Conservation (phyloP, 169 alveolate species). For the Eimeria maxima region DNA sequence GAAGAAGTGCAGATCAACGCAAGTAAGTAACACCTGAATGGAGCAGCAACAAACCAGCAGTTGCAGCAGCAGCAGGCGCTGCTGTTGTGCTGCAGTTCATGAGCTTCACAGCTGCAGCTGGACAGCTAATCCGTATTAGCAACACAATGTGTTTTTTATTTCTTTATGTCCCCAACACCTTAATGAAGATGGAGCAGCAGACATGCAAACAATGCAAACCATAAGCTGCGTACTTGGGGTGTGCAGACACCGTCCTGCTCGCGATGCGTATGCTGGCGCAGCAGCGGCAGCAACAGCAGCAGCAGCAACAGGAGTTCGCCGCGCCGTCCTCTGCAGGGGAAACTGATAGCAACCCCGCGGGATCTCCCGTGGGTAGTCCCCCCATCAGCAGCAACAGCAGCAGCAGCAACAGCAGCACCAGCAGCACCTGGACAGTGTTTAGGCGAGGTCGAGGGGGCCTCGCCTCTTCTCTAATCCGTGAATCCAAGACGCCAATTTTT, state of each 20-base stretch:
- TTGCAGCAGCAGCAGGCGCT: not conserved
- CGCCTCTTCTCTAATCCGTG: not conserved
- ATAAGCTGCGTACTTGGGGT: not conserved
- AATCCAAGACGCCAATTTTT: not conserved
- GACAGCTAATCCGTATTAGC: no score
- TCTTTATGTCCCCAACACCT: no score
- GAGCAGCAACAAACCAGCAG: not conserved
- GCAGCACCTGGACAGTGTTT: conserved; percentile 36
- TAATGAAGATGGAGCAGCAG: no score
- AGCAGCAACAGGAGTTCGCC: not conserved
- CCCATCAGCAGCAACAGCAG: not conserved
- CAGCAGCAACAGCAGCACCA: not conserved
- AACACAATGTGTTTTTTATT: no score
- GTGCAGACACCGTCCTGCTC: conserved; percentile 16
- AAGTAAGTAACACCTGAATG: not conserved
- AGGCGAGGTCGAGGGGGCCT: not conserved
- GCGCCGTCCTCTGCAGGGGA: not conserved
- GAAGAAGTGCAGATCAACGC: not conserved
- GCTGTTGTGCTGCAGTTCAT: not conserved
- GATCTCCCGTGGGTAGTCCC: not conserved
- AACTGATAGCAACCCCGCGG: not conserved
- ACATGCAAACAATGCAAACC: no score
- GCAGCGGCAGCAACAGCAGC: not conserved
- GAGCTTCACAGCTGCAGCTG: not conserved
- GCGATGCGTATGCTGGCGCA: not conserved